phyloP scores from a whole-genome alignment of 2,329 filamentous ascomycete genomes.

The Claviceps africana region DNA sequence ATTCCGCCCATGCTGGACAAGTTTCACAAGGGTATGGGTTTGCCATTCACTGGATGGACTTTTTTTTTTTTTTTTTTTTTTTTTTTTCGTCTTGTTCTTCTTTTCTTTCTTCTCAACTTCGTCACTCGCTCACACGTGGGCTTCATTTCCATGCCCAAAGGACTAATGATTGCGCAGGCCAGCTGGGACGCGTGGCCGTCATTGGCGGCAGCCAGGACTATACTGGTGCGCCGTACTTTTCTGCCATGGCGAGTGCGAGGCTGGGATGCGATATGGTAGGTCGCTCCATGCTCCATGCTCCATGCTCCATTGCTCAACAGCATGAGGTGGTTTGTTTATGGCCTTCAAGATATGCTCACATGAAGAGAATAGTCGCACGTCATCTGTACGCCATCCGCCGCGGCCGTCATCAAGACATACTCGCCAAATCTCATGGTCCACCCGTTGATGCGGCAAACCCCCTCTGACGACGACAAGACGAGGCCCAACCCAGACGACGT shows the following conservation, averaged over 20 bases:
- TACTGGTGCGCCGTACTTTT: constrained; percentile 95
- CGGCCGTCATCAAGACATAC: constrained; percentile 87
- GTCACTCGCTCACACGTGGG: too few relatives aligned
- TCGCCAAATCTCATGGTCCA: constrained; percentile 98
- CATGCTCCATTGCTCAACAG: background rate
- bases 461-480: constrained; percentile 26
- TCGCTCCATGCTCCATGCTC: too few relatives aligned
- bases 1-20: constrained; percentile 88
- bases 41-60: too few relatives aligned
- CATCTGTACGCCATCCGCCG: constrained; percentile 84
- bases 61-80: too few relatives aligned
- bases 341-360: background rate
- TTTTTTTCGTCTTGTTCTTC: too few relatives aligned
- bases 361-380: constrained; percentile 58
- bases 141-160: too few relatives aligned
- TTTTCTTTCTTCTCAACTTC: too few relatives aligned
- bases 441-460: constrained; percentile 74
- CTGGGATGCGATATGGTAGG: constrained; percentile 80
- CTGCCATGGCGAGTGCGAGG: constrained; percentile 86
- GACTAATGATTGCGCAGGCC: constrained; percentile 41
- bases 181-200: constrained; percentile 81
- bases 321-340: background rate
- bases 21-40: constrained; percentile 93
- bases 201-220: constrained; percentile 95
- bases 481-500: constrained; percentile 42